Evolutionary conservation across 2,329 filamentous ascomycete species (phyloP).

Genomic region (Escovopsis sp.): DNA sequence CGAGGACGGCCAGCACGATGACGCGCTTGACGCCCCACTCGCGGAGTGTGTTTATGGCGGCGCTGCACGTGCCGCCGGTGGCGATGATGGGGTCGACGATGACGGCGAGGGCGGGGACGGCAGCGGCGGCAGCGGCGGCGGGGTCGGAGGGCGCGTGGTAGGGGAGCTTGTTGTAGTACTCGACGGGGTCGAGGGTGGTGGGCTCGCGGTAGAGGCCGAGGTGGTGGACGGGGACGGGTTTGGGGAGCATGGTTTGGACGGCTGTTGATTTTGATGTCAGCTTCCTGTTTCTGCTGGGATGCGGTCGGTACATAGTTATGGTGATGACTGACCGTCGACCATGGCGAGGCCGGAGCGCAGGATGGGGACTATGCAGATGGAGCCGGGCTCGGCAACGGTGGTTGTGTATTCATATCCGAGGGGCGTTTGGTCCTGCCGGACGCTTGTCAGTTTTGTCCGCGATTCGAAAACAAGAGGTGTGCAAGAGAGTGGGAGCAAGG

Average conservation of each 20-base stretch:
- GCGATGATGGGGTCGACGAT: constrained; percentile 87
- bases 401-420: constrained; percentile 64
- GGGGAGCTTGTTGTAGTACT: constrained; percentile 96
- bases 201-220: constrained; percentile 90
- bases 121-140: constrained; percentile 15
- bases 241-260: constrained; percentile 68
- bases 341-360: constrained; percentile 85
- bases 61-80: constrained; percentile 77
- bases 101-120: constrained; percentile 50
- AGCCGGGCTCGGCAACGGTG: constrained; percentile 45
- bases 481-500: too few relatives aligned
- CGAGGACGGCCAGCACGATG: constrained; percentile 62
- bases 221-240: constrained; percentile 73
- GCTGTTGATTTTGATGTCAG: constrained; percentile 30
- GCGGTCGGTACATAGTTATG: too few relatives aligned
- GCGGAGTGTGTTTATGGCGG: constrained; percentile 73
- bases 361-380: constrained; percentile 76
- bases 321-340: constrained; percentile 55
- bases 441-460: constrained; percentile 1
- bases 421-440: constrained; percentile 54
- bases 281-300: background rate
- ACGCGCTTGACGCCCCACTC: constrained; percentile 87
- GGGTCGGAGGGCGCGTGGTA: constrained; percentile 40
- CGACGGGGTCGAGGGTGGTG: constrained; percentile 72
- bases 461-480: too few relatives aligned